phyloP scores from a whole-genome alignment of 257 asterid genomes.

The Penstemon newberryi region DNA sequence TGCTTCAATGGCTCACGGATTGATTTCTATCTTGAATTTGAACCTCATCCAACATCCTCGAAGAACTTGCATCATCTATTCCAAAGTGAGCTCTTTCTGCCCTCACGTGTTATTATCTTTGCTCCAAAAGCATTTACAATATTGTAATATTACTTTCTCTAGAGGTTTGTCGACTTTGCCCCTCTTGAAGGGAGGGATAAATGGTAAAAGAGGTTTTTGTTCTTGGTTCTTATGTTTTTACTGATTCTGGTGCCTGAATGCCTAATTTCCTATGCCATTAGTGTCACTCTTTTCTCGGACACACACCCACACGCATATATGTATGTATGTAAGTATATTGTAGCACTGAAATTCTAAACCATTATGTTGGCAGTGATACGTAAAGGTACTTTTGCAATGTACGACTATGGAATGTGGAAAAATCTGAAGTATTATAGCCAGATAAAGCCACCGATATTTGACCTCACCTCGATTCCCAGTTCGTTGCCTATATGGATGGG shows the following conservation, averaged over 20 bases:
- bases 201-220: background rate
- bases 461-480: slow-evolving; percentile 66
- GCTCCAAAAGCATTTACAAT: background rate
- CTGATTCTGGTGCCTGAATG: slow-evolving; percentile 2
- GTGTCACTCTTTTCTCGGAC: too few species aligned
- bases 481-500: slow-evolving; percentile 91
- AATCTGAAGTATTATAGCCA: slow-evolving; percentile 63
- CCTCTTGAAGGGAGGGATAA: background rate
- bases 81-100: slow-evolving; percentile 63
- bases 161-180: background rate
- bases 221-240: background rate
- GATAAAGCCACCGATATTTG: slow-evolving; percentile 69
- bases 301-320: background rate
- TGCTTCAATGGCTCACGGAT: slow-evolving; percentile 89
- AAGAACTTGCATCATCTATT: slow-evolving; percentile 89
- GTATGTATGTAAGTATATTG: background rate
- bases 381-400: slow-evolving; percentile 76
- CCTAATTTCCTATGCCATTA: too few species aligned
- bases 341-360: slow-evolving; percentile 20
- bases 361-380: slow-evolving; percentile 76
- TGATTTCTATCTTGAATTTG: slow-evolving; percentile 74
- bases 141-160: slow-evolving; percentile 1
- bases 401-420: slow-evolving; percentile 79
- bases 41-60: slow-evolving; percentile 91
- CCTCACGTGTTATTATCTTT: slow-evolving; percentile 18